These are phyloP conservation scores for Lichtheimia hyalospora DNA, from an alignment of 371 early-diverging fungal genomes.

Conservation along the genomic window DNA sequence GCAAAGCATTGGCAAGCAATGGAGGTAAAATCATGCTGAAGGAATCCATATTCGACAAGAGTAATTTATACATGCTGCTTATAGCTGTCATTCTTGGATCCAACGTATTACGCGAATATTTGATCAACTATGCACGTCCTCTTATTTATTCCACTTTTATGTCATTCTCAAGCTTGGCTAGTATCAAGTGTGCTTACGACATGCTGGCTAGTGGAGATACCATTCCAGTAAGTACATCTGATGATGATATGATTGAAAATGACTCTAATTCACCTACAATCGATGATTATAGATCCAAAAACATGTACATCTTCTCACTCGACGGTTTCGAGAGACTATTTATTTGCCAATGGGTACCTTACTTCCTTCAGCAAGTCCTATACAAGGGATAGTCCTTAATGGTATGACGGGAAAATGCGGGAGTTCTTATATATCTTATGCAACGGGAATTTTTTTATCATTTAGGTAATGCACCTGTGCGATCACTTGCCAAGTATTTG, in stretches of 20 bases:
- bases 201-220: conserved; percentile 53
- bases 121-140: conserved; percentile 84
- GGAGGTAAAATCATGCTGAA: conserved; percentile 71
- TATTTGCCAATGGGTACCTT: conserved; percentile 49
- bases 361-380: conserved; percentile 65
- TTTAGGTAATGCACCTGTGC: conserved; percentile 62
- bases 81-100: conserved; percentile 75
- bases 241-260: neutral
- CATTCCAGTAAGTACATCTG: conserved; percentile 34
- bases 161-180: conserved; percentile 54
- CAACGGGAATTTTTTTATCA: conserved; percentile 3
- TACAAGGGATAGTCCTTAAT: conserved; percentile 76
- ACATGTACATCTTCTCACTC: conserved; percentile 43
- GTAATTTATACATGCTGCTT: neutral
- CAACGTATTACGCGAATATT: conserved; percentile 55
- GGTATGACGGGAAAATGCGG: conserved; percentile 31
- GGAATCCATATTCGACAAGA: neutral
- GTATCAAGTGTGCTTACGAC: conserved; percentile 59
- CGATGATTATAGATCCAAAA: conserved; percentile 43
- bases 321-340: conserved; percentile 46
- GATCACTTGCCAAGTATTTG: conserved; percentile 58
- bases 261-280: too few species aligned
- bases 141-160: conserved; percentile 83
- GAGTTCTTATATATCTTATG: neutral
- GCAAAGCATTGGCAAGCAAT: conserved; percentile 80